Evolutionary conservation across 1,139 yeast species (phyloP).

Genomic region (Nakaseomyces kungkrabaensis): DNA sequence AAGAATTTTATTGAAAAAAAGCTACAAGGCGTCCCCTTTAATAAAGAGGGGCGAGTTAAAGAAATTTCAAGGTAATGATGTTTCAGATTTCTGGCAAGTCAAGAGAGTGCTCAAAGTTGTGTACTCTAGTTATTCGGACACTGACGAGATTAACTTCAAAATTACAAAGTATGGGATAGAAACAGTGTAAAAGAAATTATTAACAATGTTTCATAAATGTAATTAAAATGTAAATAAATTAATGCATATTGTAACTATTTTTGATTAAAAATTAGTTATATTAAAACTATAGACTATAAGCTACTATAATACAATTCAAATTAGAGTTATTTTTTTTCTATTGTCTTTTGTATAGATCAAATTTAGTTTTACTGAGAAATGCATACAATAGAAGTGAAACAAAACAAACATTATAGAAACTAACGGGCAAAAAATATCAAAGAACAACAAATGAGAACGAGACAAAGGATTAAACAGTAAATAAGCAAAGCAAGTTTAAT

Average conservation of each 20-base stretch:
- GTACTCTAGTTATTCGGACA: constrained; percentile 30
- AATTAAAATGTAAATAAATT: neutral
- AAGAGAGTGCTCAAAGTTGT: constrained; percentile 32
- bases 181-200: constrained; percentile 6
- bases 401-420: too few relatives aligned
- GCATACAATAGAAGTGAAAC: too few relatives aligned
- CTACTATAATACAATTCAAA: too few relatives aligned
- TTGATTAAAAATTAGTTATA: neutral
- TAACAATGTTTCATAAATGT: too few relatives aligned
- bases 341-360: too few relatives aligned
- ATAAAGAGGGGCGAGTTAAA: constrained; percentile 24
- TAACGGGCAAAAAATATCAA: too few relatives aligned
- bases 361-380: too few relatives aligned
- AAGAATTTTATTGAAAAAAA: constrained; percentile 33
- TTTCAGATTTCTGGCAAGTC: constrained; percentile 27
- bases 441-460: neutral
- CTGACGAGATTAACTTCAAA: constrained; percentile 21
- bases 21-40: constrained; percentile 25
- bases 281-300: neutral
- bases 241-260: neutral
- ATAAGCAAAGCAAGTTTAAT: neutral
- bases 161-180: constrained; percentile 28
- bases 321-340: too few relatives aligned
- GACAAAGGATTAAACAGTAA: neutral
- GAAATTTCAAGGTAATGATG: constrained; percentile 18